Evolutionary conservation across 305 asterid species (phyloP), one percentile per base, ranked within the genome.

Genomic region (Euphrasia arctica): DNA sequence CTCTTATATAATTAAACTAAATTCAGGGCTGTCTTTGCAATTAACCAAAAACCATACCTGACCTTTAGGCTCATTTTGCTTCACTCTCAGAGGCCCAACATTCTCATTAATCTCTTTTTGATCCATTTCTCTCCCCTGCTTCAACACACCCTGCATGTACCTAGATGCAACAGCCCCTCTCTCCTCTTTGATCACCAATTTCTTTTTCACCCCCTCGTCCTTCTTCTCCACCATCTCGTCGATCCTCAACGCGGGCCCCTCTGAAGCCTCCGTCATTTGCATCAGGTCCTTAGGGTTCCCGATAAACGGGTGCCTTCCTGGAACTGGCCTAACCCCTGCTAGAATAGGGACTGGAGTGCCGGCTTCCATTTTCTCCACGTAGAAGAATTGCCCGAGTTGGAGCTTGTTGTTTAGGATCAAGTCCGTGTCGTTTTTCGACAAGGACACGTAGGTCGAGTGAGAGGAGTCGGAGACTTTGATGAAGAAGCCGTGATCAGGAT

Each of bases 401-500:
- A 87, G 64, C 80, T 92, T 85, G 83, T 87, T 87, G 85, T 79
- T 87, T 18, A 89, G 62, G 75, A 90, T 84, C 43, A 92, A 80
- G 54, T 92, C 94, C 5, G 85, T 83, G 75, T 92, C 95, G 1
- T 75, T 74, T 58, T 74, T 84, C 6, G 86, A 76, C 29, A 85
- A 68, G 0, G 95, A 70, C 10, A 83, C 94, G 58, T 87, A 92
- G 1, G 96, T 87, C 0, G 98, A 85, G 73, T 92, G 97, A 9
- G 97, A 85, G 13, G 97, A 92, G 65, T 90, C 96, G 0, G 97
- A 92, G 65, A 92, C 90, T 80, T 92, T 89, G 13, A 92, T 57
- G 84, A 84, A 90, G 75, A 87, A 92, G 4, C 97, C 97, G n/a
- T 82, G 96, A 52, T 85, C 80, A 0, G 98, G 98, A 86, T 88